These are phyloP conservation scores for Leptosphaerulina australis DNA, from an alignment of 2,329 filamentous ascomycete genomes.

Conservation along the genomic window DNA sequence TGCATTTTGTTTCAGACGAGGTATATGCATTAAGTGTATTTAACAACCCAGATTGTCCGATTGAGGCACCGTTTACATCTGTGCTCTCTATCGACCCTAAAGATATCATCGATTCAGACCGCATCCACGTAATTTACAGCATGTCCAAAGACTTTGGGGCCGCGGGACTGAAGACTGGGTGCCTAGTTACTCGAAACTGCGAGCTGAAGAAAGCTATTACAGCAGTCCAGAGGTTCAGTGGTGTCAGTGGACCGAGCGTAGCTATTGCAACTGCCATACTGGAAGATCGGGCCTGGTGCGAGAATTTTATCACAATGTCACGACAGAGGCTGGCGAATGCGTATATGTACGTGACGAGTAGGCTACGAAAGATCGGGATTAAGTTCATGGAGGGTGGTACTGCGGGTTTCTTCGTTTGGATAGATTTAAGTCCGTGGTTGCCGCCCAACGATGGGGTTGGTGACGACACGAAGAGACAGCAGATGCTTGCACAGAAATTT, in stretches of 20 bases:
- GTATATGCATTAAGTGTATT: constrained; percentile 64
- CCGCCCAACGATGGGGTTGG: constrained; percentile 17
- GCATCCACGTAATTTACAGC: constrained; percentile 60
- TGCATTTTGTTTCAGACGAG: constrained; percentile 64
- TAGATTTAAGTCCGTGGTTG: constrained; percentile 51
- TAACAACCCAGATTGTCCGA: constrained; percentile 5
- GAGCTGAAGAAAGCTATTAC: constrained; percentile 22
- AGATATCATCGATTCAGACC: constrained; percentile 55
- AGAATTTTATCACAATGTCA: neutral
- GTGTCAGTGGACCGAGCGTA: constrained; percentile 23
- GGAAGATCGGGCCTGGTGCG: constrained; percentile 31
- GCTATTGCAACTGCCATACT: constrained; percentile 29
- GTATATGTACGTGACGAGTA: neutral
- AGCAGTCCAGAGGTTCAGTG: constrained; percentile 47
- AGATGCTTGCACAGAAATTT: constrained; percentile 34
- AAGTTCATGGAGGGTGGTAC: constrained; percentile 57
- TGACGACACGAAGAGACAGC: constrained; percentile 23
- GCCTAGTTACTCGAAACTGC: constrained; percentile 26
- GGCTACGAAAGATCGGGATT: constrained; percentile 52
- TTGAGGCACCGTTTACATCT: constrained; percentile 30
- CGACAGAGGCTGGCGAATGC: neutral
- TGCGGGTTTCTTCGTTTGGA: constrained; percentile 64
- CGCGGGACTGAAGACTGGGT: constrained; percentile 52
- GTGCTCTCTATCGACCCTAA: constrained; percentile 26
- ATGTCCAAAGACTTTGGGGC: constrained; percentile 59